These are phyloP conservation scores for Pseudocercospora cruenta DNA, from an alignment of 2,329 filamentous ascomycete species.

Conservation along the genomic window DNA sequence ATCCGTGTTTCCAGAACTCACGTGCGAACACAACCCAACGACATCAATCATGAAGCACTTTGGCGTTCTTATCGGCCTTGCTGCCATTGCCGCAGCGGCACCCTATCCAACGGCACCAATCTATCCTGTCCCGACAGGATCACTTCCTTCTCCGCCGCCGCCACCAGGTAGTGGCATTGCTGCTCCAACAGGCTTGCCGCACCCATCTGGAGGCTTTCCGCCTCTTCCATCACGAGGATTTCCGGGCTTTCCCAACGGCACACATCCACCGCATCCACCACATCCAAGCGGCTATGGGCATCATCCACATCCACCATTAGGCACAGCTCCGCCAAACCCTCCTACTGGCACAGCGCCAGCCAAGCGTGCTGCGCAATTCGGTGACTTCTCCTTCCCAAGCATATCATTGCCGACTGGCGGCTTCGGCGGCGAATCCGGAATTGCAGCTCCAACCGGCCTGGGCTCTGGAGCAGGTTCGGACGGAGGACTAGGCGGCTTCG, in stretches of 20 bases:
- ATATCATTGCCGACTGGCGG: background rate
- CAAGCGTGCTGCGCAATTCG: slow-evolving; percentile 5
- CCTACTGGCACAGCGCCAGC: slow-evolving; percentile 5
- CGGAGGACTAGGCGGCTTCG: slow-evolving; percentile 1
- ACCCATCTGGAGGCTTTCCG: background rate
- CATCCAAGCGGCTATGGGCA: slow-evolving; percentile 5
- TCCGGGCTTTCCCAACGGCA: background rate
- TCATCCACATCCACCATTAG: background rate
- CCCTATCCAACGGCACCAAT: slow-evolving; percentile 12
- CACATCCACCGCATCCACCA: background rate
- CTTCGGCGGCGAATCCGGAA: slow-evolving; percentile 9
- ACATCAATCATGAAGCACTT: slow-evolving; percentile 16
- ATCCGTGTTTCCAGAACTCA: background rate
- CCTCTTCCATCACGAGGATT: background rate
- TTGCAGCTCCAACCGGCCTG: slow-evolving; percentile 14
- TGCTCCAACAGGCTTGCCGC: background rate
- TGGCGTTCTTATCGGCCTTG: slow-evolving; percentile 36
- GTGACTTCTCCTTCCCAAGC: background rate
- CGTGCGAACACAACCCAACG: background rate
- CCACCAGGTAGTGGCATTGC: background rate
- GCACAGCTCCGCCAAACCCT: slow-evolving; percentile 4
- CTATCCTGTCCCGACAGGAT: background rate
- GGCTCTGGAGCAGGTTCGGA: slow-evolving; percentile 1
- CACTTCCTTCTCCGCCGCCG: background rate
- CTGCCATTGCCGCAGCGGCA: slow-evolving; percentile 30